Evolutionary conservation across 1,284 basidiomycete genomes (phyloP), one percentile per base, ranked within the genome.

Genomic region (Singerocomus inundabilis): DNA sequence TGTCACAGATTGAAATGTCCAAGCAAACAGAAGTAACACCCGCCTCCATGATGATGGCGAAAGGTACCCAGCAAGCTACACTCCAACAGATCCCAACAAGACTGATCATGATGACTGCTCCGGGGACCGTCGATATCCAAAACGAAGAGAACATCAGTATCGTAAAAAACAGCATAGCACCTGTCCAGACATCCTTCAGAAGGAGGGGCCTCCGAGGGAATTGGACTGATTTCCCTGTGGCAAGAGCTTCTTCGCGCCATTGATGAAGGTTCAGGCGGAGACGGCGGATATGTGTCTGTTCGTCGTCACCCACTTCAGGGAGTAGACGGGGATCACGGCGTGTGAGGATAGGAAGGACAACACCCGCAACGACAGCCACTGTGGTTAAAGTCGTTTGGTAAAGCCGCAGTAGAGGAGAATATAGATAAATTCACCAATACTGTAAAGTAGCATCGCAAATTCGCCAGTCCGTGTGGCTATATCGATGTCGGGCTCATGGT

Each of bases 41-140:
- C 55, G 82, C 91, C 81, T 93, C 92, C 93, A 95, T 95, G 67
- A 95, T 91, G 63, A 95, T 93, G 13, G 90, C 86, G 55, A 89
- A 90, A 4, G 88, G 85, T 47, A 91, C 91, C 93, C 93, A 97
- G 72, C 91, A 93, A 13, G 93, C 91, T 21, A 97, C 89, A 2
- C 93, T 91, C 94, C 94, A 98, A 65, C 88, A 92, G 34, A 97
- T 88, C 35, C 94, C 94, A 13, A 94, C 83, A 34, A 94, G 67
- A 45, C 85, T 84, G 46, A 98, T 90, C 59, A 90, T 82, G 24
- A 84, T 67, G 11, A 88, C 90, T 9, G 93, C 94, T 77, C 87
- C 56, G 38, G 41, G 49, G 0, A 93, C 88, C 6, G 83, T 89
- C 12, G 72, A 75, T 60, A 96, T 83, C 67, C 90, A 91, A 72